Evolutionary conservation across 2,329 filamentous ascomycete species (phyloP).

Genomic region (Cladophialophora exuberans): DNA sequence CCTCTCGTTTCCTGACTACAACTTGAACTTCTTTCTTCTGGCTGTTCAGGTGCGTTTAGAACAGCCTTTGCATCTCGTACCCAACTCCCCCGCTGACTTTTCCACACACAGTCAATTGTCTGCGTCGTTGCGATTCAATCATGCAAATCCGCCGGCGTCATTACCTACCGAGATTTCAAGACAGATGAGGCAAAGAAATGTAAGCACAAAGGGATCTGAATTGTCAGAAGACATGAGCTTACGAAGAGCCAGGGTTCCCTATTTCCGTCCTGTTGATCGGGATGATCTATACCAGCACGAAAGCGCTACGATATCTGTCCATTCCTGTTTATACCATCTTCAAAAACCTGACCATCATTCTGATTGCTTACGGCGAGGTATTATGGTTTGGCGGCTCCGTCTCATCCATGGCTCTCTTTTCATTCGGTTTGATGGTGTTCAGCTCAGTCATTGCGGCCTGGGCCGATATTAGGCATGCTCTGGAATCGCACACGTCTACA

Average conservation of each 20-base stretch:
- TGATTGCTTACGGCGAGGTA: slow-evolving; percentile 97
- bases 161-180: slow-evolving; percentile 84
- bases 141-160: slow-evolving; percentile 80
- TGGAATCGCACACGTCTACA: slow-evolving; percentile 62
- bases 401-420: slow-evolving; percentile 82
- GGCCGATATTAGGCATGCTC: slow-evolving; percentile 90
- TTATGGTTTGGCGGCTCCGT: slow-evolving; percentile 97
- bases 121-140: slow-evolving; percentile 82
- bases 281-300: slow-evolving; percentile 98
- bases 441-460: slow-evolving; percentile 94
- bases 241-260: slow-evolving; percentile 77
- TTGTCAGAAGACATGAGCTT: background rate
- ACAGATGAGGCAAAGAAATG: slow-evolving; percentile 89
- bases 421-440: slow-evolving; percentile 94
- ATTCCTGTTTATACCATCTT: slow-evolving; percentile 99
- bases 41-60: slow-evolving; percentile 78
- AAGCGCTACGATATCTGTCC: slow-evolving; percentile 92
- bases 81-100: slow-evolving; percentile 13
- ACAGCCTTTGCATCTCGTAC: background rate
- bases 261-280: slow-evolving; percentile 93
- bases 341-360: slow-evolving; percentile 98
- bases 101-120: slow-evolving; percentile 72
- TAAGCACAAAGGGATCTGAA: slow-evolving; percentile 52
- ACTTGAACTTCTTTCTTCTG: slow-evolving; percentile 94
- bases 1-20: slow-evolving; percentile 86